phyloP scores from a whole-genome alignment of 2,329 filamentous ascomycete species.

The Penicillium brevicompactum region DNA sequence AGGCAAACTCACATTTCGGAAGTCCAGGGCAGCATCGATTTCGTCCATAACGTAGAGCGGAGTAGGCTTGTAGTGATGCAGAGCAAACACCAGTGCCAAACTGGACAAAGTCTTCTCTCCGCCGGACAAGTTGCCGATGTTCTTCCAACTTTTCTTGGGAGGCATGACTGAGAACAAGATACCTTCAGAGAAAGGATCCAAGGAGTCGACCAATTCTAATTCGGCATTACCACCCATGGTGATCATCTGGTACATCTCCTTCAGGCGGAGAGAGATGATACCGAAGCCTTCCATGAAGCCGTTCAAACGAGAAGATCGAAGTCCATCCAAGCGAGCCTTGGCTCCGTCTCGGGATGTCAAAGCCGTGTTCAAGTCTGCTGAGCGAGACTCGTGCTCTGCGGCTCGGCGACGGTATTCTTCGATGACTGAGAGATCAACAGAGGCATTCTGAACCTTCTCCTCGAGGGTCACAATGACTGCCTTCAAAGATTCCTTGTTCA shows the following conservation, averaged over 20 bases:
- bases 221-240: conserved; percentile 99
- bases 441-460: conserved; percentile 79
- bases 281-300: conserved; percentile 99
- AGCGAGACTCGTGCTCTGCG: conserved; percentile 77
- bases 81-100: conserved; percentile 91
- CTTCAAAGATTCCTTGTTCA: conserved; percentile 65
- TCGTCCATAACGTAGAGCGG: conserved; percentile 99
- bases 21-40: conserved; percentile 96
- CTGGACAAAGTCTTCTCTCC: conserved; percentile 96
- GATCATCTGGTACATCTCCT: conserved; percentile 99
- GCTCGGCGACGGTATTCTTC: conserved; percentile 85
- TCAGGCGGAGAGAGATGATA: conserved; percentile 87
- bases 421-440: conserved; percentile 85
- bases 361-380: conserved; percentile 79
- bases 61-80: conserved; percentile 98
- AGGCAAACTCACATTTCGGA: conserved; percentile 80
- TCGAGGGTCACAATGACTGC: conserved; percentile 67
- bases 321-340: conserved; percentile 90
- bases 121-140: conserved; percentile 92
- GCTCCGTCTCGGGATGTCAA: conserved; percentile 78
- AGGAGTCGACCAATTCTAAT: conserved; percentile 90
- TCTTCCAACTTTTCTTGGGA: conserved; percentile 99
- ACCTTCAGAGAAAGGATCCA: conserved; percentile 96
- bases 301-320: conserved; percentile 84
- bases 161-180: conserved; percentile 99